Percentiles rank a stretch among this genome's conserved stretches.
Conservation (phyloP, 495 filamentous ascomycete genomes). For the Chaetomidium leptoderma region DNA sequence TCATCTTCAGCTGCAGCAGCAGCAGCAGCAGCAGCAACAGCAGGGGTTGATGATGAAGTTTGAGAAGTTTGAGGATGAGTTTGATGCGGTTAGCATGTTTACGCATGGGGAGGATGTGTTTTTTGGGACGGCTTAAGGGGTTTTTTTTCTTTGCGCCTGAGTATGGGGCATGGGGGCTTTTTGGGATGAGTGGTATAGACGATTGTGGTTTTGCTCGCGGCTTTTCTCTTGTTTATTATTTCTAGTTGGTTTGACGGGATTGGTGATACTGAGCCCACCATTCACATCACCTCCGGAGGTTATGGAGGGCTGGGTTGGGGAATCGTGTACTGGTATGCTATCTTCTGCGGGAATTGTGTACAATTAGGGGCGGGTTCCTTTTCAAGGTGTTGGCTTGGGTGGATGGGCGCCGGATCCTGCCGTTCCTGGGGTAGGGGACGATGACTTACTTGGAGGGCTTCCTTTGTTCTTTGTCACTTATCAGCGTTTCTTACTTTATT, state of each 20-base stretch:
- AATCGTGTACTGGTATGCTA: background rate
- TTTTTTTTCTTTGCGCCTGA: constrained; percentile 1
- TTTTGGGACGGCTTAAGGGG: constrained; percentile 33
- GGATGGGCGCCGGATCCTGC: background rate
- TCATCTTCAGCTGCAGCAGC: background rate
- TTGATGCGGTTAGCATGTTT: constrained; percentile 41
- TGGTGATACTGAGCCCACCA: too few species aligned
- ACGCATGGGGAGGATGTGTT: constrained; percentile 43
- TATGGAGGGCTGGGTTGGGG: background rate
- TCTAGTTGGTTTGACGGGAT: background rate
- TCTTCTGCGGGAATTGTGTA: background rate
- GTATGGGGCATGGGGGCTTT: too few species aligned
- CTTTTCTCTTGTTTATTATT: background rate
- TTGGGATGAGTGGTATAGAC: too few species aligned
- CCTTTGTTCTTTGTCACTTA: constrained; percentile 1
- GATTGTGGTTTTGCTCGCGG: too few species aligned
- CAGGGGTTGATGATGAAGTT: constrained; percentile 4
- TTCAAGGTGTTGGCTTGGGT: background rate
- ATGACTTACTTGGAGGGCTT: background rate
- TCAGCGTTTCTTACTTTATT: background rate
- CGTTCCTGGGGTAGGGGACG: background rate
- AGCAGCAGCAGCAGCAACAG: background rate
- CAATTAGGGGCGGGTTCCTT: background rate
- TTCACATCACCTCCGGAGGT: background rate
- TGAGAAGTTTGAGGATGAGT: constrained; percentile 28